Percentiles rank a stretch among this genome's conserved stretches.
These are phyloP conservation scores for Mallotus repandus DNA, from an alignment of 441 rosid genomes.

Conservation along the genomic window DNA sequence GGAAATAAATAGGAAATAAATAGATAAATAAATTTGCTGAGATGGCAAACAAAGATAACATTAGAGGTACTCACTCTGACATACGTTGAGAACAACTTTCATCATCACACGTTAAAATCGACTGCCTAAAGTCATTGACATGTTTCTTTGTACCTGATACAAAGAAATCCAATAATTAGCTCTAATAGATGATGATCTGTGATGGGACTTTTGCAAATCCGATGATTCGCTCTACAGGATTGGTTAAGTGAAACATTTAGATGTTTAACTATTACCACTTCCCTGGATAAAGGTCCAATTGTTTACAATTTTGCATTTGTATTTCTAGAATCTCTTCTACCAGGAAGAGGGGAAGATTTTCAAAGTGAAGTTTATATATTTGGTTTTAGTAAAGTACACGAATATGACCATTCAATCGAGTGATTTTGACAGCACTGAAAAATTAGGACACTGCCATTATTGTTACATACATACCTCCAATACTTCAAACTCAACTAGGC, in stretches of 20 bases:
- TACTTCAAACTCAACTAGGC: conserved; percentile 97
- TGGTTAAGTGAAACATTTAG: background rate
- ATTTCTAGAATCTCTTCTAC: background rate
- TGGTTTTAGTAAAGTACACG: background rate
- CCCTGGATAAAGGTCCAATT: background rate
- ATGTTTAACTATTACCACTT: background rate
- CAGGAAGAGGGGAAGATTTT: background rate
- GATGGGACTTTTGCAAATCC: background rate
- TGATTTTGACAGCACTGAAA: background rate
- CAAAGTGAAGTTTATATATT: background rate
- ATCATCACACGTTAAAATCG: conserved; percentile 70
- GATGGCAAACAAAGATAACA: background rate
- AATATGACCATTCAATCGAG: background rate
- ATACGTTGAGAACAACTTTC: conserved; percentile 90
- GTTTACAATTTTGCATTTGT: background rate
- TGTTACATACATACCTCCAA: conserved; percentile 60
- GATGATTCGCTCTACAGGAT: background rate
- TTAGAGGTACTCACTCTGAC: conserved; percentile 56
- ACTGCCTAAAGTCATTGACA: conserved; percentile 85
- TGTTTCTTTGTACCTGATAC: conserved; percentile 90
- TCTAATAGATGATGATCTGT: conserved; percentile 15
- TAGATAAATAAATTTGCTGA: conserved; percentile 5
- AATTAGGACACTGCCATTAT: conserved; percentile 14
- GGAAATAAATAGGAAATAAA: background rate
- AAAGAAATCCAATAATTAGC: conserved; percentile 14